Evolutionary conservation across 164 flowering plant species (phyloP), one percentile per base, ranked within the genome.

Genomic region (Nymphaea colorata): DNA sequence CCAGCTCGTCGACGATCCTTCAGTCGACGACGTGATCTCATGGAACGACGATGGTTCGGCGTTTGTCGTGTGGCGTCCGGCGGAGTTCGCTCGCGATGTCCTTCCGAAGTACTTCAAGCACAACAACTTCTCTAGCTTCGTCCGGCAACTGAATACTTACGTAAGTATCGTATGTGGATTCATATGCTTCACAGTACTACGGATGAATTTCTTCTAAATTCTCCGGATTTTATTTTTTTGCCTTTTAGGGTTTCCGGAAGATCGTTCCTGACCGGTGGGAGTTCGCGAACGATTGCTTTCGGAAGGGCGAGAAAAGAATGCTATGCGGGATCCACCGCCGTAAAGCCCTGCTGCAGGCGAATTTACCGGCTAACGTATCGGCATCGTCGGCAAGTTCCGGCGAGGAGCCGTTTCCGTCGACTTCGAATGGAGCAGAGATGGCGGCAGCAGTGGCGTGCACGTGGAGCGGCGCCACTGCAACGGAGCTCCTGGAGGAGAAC

Each of bases 401-500:
- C 42, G 96, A 87, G 3, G 98, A 92, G 61, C 94, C 85, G 61
- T 86, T 79, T 6, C 36, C 80, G 0, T 83, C 90, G 11, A 80
- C 64, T 55, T 78, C 86, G 6, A 72, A 84, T 4, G 84, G 84
- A 11, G 69, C 80, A 3, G 44, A 75, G 36, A 61, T 67, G 14
- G 64, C 64, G 41, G 44, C 67, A 6, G 44, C 64, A 2, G 25
- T 66, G 59, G 43, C 68, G 43, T 12, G 43, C 7, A 64, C 71
- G 59, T 55, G 74, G 0, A 65, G 61, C 12, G 67, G 59, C 2
- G 75, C 66, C 3, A 74, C 70, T 18, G 77, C 74, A 4, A 76
- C 79, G 4, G 89, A 89, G 73, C 75, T 93, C 7, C 25, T 85
- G 1, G 92, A 87, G 55, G 97, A 93, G 72, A 93, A 93, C 81